Conservation (phyloP, 805 yeast species). For the Wickerhamiella nectarea region DNA sequence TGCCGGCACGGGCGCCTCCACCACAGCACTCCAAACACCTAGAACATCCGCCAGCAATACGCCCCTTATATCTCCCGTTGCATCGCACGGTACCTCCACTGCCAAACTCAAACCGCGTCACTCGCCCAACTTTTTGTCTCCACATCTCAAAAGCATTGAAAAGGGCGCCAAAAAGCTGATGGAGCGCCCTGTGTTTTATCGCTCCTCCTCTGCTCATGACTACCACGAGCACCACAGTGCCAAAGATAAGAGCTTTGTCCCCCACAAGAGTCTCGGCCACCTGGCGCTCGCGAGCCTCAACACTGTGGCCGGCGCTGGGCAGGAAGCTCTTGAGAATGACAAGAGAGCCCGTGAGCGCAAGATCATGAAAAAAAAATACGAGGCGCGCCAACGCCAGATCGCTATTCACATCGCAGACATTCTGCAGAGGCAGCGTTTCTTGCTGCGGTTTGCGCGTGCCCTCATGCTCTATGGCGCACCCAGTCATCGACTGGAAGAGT, state of each 20-base stretch:
- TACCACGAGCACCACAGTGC: not conserved
- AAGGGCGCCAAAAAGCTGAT: not conserved
- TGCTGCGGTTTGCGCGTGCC: slow-evolving; percentile 72
- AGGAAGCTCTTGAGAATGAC: not conserved
- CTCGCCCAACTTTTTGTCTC: slow-evolving; percentile 3
- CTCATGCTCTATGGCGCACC: slow-evolving; percentile 94
- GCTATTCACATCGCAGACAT: slow-evolving; percentile 88
- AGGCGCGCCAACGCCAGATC: slow-evolving; percentile 38
- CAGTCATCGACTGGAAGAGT: slow-evolving; percentile 86
- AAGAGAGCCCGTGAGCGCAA: not conserved
- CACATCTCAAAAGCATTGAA: not conserved
- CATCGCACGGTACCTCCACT: not conserved
- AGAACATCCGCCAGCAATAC: not conserved
- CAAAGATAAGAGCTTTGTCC: too few species aligned
- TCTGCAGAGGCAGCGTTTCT: slow-evolving; percentile 74
- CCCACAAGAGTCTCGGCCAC: not conserved
- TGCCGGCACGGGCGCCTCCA: not conserved
- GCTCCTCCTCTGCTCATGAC: not conserved
- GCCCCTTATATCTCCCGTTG: not conserved
- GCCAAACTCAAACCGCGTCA: not conserved
- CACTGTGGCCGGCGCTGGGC: not conserved
- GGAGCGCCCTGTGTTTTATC: not conserved
- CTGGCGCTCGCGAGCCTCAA: slow-evolving; percentile 1
- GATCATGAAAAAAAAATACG: not conserved
- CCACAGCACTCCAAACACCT: slow-evolving; percentile 1